Evolutionary conservation across 2,329 filamentous ascomycete genomes (phyloP), one percentile per base, ranked within the genome.

Genomic region (Paradendryphiella salina): DNA sequence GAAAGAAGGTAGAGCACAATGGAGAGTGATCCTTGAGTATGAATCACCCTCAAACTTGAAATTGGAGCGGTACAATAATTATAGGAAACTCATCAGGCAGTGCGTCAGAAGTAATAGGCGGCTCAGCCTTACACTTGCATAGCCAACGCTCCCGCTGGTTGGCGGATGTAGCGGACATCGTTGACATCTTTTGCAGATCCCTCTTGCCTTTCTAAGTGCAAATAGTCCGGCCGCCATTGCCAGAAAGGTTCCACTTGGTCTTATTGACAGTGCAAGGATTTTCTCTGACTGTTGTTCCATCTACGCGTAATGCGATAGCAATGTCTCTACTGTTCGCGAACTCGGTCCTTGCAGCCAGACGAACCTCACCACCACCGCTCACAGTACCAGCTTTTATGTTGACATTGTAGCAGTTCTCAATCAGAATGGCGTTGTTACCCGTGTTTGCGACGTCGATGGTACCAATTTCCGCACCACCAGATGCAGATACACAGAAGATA

Each of bases 401-500:
- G 26, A 84, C 55, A 43, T 80, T 80, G 64, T 84, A 83, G 70
- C 82, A 84, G 66, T 84, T 84, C 73, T 84, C 81, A 21, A 84
- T 79, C 1, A 84, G 72, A 15, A 84, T 75, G 0, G 81, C 78
- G 49, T 84, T 83, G 61, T 80, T 82, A 0, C 76, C 81, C 39
- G 82, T 84, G 56, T 72, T 69, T 0, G 79, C 75, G 1, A 84
- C 71, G 55, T 83, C 80, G 14, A 83, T 68, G 4, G 55, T 71
- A 7, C 64, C 66, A 47, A 84, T 84, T 7, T 75, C 76, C 1
- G 74, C 79, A n/a, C 71, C 82, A 1, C 82, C 81, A 0, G 80
- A 82, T 59, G 79, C 72, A 0, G 80, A 82, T 1, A 84, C 81
- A 47, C 82, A 84, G 66, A 83, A 84, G 52, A 84, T 60, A 5